These are phyloP conservation scores for Geosmithia putterillii DNA, from an alignment of 2,329 filamentous ascomycete species.

Conservation along the genomic window DNA sequence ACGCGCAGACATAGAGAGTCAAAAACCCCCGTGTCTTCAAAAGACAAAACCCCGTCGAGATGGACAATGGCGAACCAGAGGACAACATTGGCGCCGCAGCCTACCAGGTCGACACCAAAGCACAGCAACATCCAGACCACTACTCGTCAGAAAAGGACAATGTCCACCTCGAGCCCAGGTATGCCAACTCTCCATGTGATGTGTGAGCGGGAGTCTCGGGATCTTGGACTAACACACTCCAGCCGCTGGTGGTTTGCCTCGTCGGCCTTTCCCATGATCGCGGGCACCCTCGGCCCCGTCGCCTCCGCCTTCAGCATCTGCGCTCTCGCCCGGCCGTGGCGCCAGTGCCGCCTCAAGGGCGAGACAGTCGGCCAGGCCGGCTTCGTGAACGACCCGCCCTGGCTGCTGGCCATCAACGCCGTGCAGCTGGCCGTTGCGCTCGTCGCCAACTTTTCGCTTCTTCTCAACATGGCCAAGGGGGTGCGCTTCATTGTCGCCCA, in stretches of 20 bases:
- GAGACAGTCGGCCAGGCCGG: conserved; percentile 33
- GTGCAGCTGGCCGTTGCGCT: conserved; percentile 66
- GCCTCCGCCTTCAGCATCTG: conserved; percentile 83
- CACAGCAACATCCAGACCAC: conserved; percentile 9
- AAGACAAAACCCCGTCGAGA: no score
- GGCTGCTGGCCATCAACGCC: conserved; percentile 67
- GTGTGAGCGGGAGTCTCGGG: no score
- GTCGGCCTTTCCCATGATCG: conserved; percentile 62
- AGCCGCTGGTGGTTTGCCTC: conserved; percentile 54
- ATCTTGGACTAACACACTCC: not conserved
- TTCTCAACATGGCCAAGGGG: conserved; percentile 75
- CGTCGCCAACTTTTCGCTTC: conserved; percentile 65
- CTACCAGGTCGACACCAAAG: conserved; percentile 5
- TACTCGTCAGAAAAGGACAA: conserved; percentile 23
- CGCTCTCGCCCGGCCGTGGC: conserved; percentile 72
- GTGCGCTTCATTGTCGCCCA: conserved; percentile 74
- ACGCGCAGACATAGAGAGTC: no score
- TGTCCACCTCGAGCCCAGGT: conserved; percentile 32
- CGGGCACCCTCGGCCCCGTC: conserved; percentile 73
- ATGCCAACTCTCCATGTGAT: no score
- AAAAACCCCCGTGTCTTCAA: no score
- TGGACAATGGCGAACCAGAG: conserved; percentile 1
- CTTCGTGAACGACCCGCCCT: conserved; percentile 55
- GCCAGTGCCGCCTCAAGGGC: conserved; percentile 39
- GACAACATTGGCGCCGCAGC: conserved; percentile 18